Percentiles rank a stretch among this genome's conserved stretches.
Conservation (phyloP, 1,139 yeast species). For the Groenewaldozyma sp. region DNA sequence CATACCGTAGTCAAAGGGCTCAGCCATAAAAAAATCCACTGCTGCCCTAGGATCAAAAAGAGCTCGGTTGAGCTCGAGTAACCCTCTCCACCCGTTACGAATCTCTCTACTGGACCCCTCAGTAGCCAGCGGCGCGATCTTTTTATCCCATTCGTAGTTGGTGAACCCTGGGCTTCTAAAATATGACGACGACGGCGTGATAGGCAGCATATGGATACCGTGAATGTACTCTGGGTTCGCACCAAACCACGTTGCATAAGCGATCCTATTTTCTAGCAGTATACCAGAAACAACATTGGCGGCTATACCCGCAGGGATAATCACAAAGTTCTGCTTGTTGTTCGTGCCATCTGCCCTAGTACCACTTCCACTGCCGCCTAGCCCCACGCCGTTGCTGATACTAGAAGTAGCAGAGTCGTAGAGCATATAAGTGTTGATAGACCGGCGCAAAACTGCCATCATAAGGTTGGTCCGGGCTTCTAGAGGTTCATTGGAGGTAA, state of each 20-base stretch:
- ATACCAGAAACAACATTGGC: slow-evolving; percentile 62
- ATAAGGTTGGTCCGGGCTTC: slow-evolving; percentile 56
- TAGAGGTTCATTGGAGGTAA: slow-evolving; percentile 51
- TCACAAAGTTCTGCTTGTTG: slow-evolving; percentile 27
- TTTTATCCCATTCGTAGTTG: slow-evolving; percentile 63
- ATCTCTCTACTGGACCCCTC: slow-evolving; percentile 42
- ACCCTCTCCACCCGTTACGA: slow-evolving; percentile 85
- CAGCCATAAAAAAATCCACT: slow-evolving; percentile 51
- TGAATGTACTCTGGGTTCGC: slow-evolving; percentile 62
- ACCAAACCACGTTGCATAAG: slow-evolving; percentile 81
- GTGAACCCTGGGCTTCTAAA: slow-evolving; percentile 58
- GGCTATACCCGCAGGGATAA: slow-evolving; percentile 38
- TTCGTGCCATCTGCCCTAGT: neutral
- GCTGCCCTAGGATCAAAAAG: slow-evolving; percentile 53
- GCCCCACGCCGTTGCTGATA: too few species aligned
- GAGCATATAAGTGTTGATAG: slow-evolving; percentile 52
- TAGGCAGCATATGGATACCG: slow-evolving; percentile 84
- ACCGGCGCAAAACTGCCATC: slow-evolving; percentile 48
- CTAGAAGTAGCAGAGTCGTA: slow-evolving; percentile 24
- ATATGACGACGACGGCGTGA: slow-evolving; percentile 66
- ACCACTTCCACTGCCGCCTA: neutral
- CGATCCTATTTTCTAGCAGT: slow-evolving; percentile 65
- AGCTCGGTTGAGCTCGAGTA: slow-evolving; percentile 63
- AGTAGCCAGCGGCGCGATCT: slow-evolving; percentile 39
- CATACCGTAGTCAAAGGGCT: slow-evolving; percentile 36